Base-by-base conservation (phyloP, 352 stramenopile genomes). In the Thraustotheca clavata region DNA sequence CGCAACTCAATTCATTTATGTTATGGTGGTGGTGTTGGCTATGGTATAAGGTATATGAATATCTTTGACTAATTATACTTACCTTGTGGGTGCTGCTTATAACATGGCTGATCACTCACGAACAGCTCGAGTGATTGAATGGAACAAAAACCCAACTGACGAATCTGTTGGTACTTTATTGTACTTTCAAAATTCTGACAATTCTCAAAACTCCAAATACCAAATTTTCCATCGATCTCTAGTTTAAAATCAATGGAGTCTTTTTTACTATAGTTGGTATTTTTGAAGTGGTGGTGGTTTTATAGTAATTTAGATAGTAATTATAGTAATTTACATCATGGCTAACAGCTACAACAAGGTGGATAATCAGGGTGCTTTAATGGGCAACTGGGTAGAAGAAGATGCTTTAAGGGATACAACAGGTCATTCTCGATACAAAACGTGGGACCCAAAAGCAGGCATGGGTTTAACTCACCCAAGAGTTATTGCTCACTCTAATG, bases 351-450 rank as follows among this genome's bases (percentile, higher is more conserved):
- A 91, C 76, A 93, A 93, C 77, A 88, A 89, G 67, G 89, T 80
- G 69, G 90, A 94, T 63, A 71, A 67, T 49, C 86, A 88, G 48
- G 78, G 76, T 14, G 76, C 80, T 43, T 72, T 94, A 20, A 73
- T 91, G 22, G 84, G 84, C 22, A 94, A 94, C 66, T 94, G 84
- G 84, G 80, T 94, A 47, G 82, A 94, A 34, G 84, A 94, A 59
- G 74, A 89, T 22, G 84, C 82, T 1, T 69, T 94, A 36, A 77
- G 80, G 8, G 49, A 69, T 3, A 62, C 54, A 34, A 94, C 84
- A 7, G 84, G 82, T 3, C 83, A 81, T 33, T 73, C 79, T 2
- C 76, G 82, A 9, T 63, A 63, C 55, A 43, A 63, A 27, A 52
- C 55, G 9, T 63, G 55, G 55, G 39, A 24, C 3, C 35, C 55